Percentiles rank a stretch among this genome's conserved stretches.
phyloP scores from a whole-genome alignment of 495 filamentous ascomycete genomes.

The Penicillium ochrochloron region DNA sequence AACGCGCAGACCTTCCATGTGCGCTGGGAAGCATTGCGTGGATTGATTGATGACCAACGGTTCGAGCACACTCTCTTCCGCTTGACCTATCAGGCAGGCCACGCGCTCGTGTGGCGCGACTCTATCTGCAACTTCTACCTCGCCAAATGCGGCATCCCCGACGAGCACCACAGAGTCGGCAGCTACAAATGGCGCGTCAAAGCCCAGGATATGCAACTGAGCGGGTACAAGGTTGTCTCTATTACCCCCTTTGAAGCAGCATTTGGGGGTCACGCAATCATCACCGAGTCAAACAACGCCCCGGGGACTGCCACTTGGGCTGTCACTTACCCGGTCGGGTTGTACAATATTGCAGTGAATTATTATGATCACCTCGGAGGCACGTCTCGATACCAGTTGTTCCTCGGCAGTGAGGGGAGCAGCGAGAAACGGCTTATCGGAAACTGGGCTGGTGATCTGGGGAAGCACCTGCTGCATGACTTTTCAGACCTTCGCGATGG shows the following conservation, averaged over 20 bases:
- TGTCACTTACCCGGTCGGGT: slow-evolving; percentile 50
- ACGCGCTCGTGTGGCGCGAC: slow-evolving; percentile 70
- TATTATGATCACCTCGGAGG: slow-evolving; percentile 56
- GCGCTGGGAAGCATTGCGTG: slow-evolving; percentile 55
- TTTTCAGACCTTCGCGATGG: slow-evolving; percentile 10
- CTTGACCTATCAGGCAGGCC: slow-evolving; percentile 65
- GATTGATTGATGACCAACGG: slow-evolving; percentile 59
- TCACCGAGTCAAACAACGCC: slow-evolving; percentile 45
- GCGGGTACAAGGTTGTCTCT: slow-evolving; percentile 51
- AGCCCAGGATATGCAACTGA: slow-evolving; percentile 62
- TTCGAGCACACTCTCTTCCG: slow-evolving; percentile 60
- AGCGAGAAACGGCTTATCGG: slow-evolving; percentile 8
- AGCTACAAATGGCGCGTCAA: slow-evolving; percentile 63
- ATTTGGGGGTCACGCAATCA: slow-evolving; percentile 47
- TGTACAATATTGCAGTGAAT: slow-evolving; percentile 63
- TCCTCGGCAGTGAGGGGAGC: background rate
- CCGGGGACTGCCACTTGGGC: slow-evolving; percentile 49
- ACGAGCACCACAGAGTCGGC: slow-evolving; percentile 54
- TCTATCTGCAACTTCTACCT: slow-evolving; percentile 61
- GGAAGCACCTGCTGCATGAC: slow-evolving; percentile 9
- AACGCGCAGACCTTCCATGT: slow-evolving; percentile 59
- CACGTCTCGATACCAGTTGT: slow-evolving; percentile 9
- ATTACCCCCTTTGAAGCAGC: slow-evolving; percentile 59
- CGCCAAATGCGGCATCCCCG: slow-evolving; percentile 59
- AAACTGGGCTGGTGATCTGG: slow-evolving; percentile 5